Evolutionary conservation across 139 green algal species (phyloP).

Genomic region (Tetradesmus lagerheimii): DNA sequence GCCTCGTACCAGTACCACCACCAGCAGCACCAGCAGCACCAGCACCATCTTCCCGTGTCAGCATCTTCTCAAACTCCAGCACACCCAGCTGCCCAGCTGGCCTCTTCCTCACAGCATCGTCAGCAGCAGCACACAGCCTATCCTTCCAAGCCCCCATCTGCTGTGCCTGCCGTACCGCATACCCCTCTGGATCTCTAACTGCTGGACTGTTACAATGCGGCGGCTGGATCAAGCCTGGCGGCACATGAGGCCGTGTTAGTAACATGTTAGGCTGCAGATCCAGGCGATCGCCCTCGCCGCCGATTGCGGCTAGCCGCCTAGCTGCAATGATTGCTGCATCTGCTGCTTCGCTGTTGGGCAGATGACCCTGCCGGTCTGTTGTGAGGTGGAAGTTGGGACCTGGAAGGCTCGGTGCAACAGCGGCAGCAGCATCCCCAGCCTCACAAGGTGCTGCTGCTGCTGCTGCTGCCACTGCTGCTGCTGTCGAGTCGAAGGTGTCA

Average conservation of each 20-base stretch:
- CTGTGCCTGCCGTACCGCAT: background rate
- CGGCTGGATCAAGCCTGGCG: background rate
- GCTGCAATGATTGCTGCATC: background rate
- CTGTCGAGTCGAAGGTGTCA: constrained; percentile 16
- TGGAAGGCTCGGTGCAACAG: background rate
- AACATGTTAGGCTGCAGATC: constrained; percentile 17
- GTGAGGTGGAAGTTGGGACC: background rate
- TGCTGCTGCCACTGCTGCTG: background rate
- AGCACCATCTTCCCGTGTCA: background rate
- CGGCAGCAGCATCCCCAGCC: too few relatives aligned
- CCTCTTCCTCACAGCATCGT: background rate
- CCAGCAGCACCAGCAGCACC: background rate
- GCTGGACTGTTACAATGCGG: background rate
- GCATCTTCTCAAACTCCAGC: background rate
- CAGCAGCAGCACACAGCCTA: background rate
- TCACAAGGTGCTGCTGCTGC: constrained; percentile 21
- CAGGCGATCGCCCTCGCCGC: background rate
- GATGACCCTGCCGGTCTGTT: background rate
- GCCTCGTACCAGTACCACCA: too few relatives aligned
- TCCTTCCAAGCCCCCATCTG: constrained; percentile 17
- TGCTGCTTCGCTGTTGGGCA: background rate
- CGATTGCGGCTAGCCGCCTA: background rate
- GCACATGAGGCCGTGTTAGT: background rate
- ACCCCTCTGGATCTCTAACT: background rate
- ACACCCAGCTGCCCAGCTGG: background rate